These are phyloP conservation scores for Globisporangium polare DNA, from an alignment of 352 stramenopile genomes.

Conservation along the genomic window DNA sequence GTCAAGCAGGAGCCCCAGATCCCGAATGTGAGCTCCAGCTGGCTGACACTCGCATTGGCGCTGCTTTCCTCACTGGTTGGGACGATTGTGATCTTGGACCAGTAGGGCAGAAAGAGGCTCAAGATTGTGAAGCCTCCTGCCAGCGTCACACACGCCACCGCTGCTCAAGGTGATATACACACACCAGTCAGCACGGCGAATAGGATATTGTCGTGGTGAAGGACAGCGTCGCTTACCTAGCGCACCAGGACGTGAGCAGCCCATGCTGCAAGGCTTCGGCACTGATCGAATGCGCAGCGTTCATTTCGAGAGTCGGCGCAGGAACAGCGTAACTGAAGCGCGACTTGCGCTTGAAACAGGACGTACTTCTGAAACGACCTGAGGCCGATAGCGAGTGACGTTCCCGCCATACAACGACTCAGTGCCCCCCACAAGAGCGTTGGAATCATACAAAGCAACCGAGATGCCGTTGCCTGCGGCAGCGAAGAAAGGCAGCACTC, in stretches of 20 bases:
- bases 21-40: slow-evolving; percentile 42
- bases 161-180: slow-evolving; percentile 11
- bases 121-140: slow-evolving; percentile 31
- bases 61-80: background rate
- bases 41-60: background rate
- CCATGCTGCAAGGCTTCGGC: slow-evolving; percentile 22
- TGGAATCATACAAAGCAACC: too few species aligned
- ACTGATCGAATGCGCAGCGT: background rate
- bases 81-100: slow-evolving; percentile 27
- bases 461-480: background rate
- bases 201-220: background rate
- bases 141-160: slow-evolving; percentile 27
- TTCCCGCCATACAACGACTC: too few species aligned
- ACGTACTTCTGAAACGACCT: background rate
- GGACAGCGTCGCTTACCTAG: slow-evolving; percentile 22
- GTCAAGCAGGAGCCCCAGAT: slow-evolving; percentile 57
- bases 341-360: background rate
- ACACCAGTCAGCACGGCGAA: background rate
- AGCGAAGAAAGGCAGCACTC: slow-evolving; percentile 13
- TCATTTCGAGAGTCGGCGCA: background rate
- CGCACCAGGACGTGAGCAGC: slow-evolving; percentile 43
- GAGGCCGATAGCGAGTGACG: too few species aligned
- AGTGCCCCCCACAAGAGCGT: too few species aligned
- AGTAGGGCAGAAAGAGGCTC: slow-evolving; percentile 51
- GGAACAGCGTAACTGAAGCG: background rate